Base-by-base conservation (phyloP, 495 filamentous ascomycete genomes). In the Xylaria cubensis region DNA sequence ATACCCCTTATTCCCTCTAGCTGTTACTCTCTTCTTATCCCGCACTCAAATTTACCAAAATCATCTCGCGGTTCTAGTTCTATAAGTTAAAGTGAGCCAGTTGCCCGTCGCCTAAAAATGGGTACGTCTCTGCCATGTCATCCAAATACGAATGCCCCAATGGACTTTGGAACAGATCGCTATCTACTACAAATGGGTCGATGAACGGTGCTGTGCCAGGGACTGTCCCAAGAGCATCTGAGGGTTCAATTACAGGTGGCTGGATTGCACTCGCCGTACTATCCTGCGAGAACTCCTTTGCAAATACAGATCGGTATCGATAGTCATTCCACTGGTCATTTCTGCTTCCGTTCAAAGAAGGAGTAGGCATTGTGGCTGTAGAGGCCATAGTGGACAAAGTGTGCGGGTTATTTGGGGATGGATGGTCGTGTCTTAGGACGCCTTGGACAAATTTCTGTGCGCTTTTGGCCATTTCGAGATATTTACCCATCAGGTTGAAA, bases 71-170 rank as follows among this genome's bases (percentile, higher is more conserved):
- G 24, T 29, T 4, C 12, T 55, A 13, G 10, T 55, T 55, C 51
- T 55, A 55, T 55, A 55, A 13, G 26, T 55, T 13, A 29, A 55
- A 55, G 24, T 24, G n/a, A 24, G 8, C 50, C 12, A 24, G n/a
- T 3, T 55, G 51, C 24, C 51, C 26, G 26, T 55, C 51, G 24
- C 51, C 51, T 13, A 55, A 15, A 29, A 15, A 9, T 15, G 51
- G 51, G 51, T 29, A 55, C 51, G 26, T 55, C 10, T 55, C 51
- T 55, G n/a, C 24, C 51, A 55, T 55, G 51, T 29, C 51, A 55
- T 55, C 51, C 24, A 55, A 29, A 24, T 55, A 12, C 10, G 26
- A 24, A 55, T 29, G 21, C 10, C 2, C 24, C 24, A 55, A 29
- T 12, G 24, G n/a, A 55, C n/a, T 55, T 55, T 26, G 51, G 51